A percentile compares a stretch with the other conserved stretches of the same genome.
Conservation (phyloP, 1,284 basidiomycete genomes). For the Apiotrichum mycotoxinovorans region DNA sequence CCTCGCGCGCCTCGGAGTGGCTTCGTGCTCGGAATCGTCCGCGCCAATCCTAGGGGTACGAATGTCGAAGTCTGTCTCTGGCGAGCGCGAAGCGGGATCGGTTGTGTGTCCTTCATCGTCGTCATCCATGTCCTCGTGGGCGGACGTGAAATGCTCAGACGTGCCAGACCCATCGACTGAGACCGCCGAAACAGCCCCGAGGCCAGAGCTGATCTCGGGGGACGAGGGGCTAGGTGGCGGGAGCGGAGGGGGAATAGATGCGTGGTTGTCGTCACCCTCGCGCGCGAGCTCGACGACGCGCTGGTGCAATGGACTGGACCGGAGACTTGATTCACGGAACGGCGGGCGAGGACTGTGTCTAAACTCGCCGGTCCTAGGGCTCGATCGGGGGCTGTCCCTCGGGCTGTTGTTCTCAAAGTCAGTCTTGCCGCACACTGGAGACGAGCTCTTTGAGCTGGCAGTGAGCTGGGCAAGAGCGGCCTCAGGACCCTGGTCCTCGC, state of each 20-base stretch:
- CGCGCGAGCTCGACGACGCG: conserved; percentile 2
- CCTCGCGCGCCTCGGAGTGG: too few species aligned
- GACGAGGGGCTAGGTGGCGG: background rate
- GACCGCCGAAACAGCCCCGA: background rate
- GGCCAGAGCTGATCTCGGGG: background rate
- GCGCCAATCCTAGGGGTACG: too few species aligned
- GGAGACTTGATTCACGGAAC: background rate
- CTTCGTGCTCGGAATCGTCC: too few species aligned
- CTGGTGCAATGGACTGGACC: background rate
- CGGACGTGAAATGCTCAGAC: background rate
- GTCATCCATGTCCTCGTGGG: background rate
- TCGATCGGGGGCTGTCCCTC: background rate
- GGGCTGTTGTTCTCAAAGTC: background rate
- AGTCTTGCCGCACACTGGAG: background rate
- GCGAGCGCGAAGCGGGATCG: too few species aligned
- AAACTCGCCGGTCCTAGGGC: background rate
- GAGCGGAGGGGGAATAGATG: background rate
- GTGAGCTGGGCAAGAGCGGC: conserved; percentile 4
- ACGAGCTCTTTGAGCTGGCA: background rate
- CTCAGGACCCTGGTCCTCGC: background rate
- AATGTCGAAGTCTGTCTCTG: too few species aligned
- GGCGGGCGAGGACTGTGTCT: background rate
- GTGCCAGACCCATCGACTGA: background rate
- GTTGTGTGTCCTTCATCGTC: background rate
- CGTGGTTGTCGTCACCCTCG: background rate